These are phyloP conservation scores for Xylaria palmicola DNA, from an alignment of 495 filamentous ascomycete species.

Conservation along the genomic window DNA sequence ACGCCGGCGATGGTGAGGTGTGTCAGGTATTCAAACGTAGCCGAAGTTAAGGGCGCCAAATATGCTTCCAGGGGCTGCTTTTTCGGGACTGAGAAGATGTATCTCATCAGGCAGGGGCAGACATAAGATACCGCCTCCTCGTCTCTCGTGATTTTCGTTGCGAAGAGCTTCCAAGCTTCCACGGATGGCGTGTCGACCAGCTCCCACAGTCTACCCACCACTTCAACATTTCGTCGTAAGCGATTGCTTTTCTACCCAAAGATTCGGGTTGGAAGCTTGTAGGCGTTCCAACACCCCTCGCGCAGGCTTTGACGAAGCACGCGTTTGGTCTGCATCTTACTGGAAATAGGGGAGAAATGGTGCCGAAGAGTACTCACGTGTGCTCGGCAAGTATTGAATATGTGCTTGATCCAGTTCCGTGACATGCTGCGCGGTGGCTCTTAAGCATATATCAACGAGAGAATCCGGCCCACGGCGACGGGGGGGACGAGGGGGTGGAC, in stretches of 20 bases:
- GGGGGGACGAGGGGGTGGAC: background rate
- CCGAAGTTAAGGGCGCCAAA: slow-evolving; percentile 19
- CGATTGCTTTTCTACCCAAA: background rate
- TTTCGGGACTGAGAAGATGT: slow-evolving; percentile 1
- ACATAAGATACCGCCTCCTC: background rate
- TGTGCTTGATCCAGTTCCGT: background rate
- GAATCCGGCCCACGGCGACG: background rate
- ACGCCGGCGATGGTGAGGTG: slow-evolving; percentile 26
- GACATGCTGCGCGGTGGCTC: background rate
- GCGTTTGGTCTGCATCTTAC: background rate
- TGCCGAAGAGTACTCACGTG: background rate
- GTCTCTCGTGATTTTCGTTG: slow-evolving; percentile 2
- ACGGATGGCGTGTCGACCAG: background rate
- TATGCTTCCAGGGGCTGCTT: slow-evolving; percentile 20
- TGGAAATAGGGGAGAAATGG: background rate
- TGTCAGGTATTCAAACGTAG: slow-evolving; percentile 26
- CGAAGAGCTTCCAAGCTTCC: slow-evolving; percentile 25
- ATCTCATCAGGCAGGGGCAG: background rate
- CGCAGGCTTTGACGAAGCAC: background rate
- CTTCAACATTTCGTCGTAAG: background rate
- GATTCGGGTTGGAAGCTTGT: background rate
- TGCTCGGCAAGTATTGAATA: background rate
- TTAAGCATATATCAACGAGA: slow-evolving; percentile 1
- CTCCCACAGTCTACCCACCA: slow-evolving; percentile 3
- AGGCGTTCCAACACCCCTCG: background rate